Percentiles rank a stretch among this genome's conserved stretches.
These are phyloP conservation scores for Boletus sp. DNA, from an alignment of 768 basidiomycete genomes.

Conservation along the genomic window DNA sequence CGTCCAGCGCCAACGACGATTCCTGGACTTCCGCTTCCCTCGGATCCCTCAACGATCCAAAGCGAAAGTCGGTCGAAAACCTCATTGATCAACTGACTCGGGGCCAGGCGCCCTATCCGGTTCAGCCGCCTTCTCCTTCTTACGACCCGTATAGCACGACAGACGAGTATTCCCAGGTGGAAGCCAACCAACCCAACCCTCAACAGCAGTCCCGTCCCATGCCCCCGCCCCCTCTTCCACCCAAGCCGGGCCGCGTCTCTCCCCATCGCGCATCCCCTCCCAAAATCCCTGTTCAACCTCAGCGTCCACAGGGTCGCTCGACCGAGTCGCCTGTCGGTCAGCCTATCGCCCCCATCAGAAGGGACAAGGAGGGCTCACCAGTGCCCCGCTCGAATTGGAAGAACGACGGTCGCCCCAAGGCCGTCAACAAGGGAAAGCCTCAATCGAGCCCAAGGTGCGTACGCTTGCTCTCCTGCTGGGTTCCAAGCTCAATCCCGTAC, in stretches of 20 bases:
- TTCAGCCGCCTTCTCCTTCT: constrained; percentile 39
- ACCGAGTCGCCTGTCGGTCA: constrained; percentile 50
- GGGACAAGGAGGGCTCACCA: constrained; percentile 74
- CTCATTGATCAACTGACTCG: constrained; percentile 71
- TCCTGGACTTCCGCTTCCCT: constrained; percentile 48
- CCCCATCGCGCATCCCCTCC: constrained; percentile 70
- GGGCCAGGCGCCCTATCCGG: constrained; percentile 34
- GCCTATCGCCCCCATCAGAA: constrained; percentile 39
- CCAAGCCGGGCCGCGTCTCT: constrained; percentile 48
- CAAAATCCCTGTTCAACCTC: constrained; percentile 47
- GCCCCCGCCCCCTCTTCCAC: constrained; percentile 57
- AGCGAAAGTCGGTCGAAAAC: constrained; percentile 83
- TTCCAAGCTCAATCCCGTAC: not conserved
- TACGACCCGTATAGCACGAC: constrained; percentile 38
- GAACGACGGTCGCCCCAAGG: constrained; percentile 38
- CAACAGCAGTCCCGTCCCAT: constrained; percentile 39
- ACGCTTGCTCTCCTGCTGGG: not conserved
- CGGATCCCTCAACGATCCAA: constrained; percentile 44
- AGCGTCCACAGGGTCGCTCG: constrained; percentile 46
- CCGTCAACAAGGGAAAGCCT: constrained; percentile 41
- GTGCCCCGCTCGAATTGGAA: constrained; percentile 50
- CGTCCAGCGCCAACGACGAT: constrained; percentile 54
- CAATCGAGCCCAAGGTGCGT: constrained; percentile 59
- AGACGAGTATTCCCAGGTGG: constrained; percentile 47
- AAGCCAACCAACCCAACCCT: constrained; percentile 26